Evolutionary conservation across 108 stramenopile genomes (phyloP), one percentile per base, ranked within the genome.

Genomic region (Schizochytrium sp.): DNA sequence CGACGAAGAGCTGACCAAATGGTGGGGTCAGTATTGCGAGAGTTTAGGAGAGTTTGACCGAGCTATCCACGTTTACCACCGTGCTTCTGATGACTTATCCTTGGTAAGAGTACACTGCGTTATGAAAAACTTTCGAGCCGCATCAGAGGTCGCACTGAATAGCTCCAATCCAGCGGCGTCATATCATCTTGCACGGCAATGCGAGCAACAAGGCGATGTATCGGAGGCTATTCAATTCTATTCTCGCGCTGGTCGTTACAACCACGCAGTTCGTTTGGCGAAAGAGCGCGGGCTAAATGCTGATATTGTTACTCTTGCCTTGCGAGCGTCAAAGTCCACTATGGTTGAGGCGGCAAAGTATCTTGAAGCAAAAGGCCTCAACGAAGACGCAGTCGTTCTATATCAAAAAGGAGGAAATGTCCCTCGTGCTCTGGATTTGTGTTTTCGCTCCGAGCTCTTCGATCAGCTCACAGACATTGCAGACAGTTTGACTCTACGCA

Each of bases 201-300:
- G 90, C 40, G 94, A 94, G 72, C 61, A 41, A n/a, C 50, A 28
- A 55, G 92, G 72, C 49, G 90, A 92, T 56, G 88, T 50, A 50
- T 73, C 64, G 8, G 91, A 92, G 59, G 94, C 94, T 2, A 91
- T 94, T 10, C 64, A 69, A 28, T 90, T 92, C 44, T 93, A 92
- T 61, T 91, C 92, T 3, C 61, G 72, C 7, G 90, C 93, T 46
- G 94, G 91, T 5, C 88, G 94, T 47, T 94, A 90, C 90, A 92
- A 94, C 87, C 95, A 95, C 53, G 94, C 94, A 19, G 95, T 95
- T 5, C 91, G 95, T 19, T 61, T 96, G 46, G 94, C 94, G n/a
- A 94, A 90, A 88, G 73, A 89, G 42, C 72, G 92, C 64, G 94
- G 93, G n/a, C 88, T 93, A 72, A 95, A 96, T 72, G 44, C 83